Conservation (phyloP, 2,329 filamentous ascomycete genomes). For the Fusarium sp. region DNA sequence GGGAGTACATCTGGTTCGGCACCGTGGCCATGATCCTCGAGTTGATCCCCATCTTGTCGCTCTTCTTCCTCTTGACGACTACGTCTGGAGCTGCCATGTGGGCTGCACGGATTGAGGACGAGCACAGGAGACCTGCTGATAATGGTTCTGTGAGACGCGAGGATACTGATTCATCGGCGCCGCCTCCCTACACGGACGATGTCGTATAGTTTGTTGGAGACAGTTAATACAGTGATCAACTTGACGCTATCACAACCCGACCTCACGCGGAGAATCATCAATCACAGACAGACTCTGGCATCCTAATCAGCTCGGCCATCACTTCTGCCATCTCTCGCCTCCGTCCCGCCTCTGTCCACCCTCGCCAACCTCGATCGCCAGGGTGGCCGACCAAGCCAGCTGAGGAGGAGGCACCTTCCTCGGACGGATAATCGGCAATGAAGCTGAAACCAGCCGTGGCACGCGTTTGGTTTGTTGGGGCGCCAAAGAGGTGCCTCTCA, state of each 20-base stretch:
- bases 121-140: slow-evolving; percentile 48
- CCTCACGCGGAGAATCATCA: not conserved
- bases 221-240: not conserved
- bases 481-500: not conserved
- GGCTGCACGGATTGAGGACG: slow-evolving; percentile 81
- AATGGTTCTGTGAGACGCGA: slow-evolving; percentile 20
- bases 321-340: not conserved
- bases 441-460: not conserved
- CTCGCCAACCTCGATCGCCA: not conserved
- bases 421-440: not conserved
- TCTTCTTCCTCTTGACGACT: slow-evolving; percentile 92
- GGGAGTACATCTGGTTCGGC: slow-evolving; percentile 95
- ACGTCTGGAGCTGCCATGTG: slow-evolving; percentile 88
- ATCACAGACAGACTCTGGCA: not conserved
- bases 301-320: not conserved
- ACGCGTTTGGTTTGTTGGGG: not conserved
- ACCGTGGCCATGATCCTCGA: slow-evolving; percentile 86
- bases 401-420: not conserved
- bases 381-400: not conserved
- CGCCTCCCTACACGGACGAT: slow-evolving; percentile 47
- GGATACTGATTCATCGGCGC: slow-evolving; percentile 35
- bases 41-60: slow-evolving; percentile 89
- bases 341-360: not conserved
- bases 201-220: slow-evolving; percentile 23
- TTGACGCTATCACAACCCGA: not conserved